Evolutionary conservation across 2,329 filamentous ascomycete genomes (phyloP).

Genomic region (Colletotrichum spaethianum): DNA sequence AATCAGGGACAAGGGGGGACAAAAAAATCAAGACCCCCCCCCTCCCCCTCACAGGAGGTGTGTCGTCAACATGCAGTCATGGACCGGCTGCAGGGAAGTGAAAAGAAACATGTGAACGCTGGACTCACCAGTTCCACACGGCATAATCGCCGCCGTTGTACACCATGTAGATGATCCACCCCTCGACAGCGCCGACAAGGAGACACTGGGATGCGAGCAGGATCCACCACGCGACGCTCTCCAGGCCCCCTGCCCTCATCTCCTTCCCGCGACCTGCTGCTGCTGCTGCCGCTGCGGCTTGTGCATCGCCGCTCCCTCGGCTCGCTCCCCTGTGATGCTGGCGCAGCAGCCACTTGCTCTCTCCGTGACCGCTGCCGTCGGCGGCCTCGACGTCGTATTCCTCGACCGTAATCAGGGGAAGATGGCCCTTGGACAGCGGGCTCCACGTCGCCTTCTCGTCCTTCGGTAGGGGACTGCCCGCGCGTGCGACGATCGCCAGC

Average conservation of each 20-base stretch:
- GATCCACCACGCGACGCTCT: conserved; percentile 45
- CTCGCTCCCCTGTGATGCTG: neutral
- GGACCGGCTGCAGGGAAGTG: too few relatives aligned
- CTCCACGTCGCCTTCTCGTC: conserved; percentile 29
- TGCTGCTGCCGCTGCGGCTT: neutral
- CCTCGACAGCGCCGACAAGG: conserved; percentile 46
- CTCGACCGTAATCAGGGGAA: conserved; percentile 20
- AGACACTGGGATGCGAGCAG: conserved; percentile 48
- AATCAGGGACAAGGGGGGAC: too few relatives aligned
- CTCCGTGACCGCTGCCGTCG: neutral
- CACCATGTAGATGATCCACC: conserved; percentile 47
- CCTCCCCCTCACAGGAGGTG: neutral
- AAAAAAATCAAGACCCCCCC: neutral
- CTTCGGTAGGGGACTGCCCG: neutral
- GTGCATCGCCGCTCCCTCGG: neutral
- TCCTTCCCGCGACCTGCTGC: conserved; percentile 15
- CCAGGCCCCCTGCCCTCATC: conserved; percentile 34
- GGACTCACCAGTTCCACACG: conserved; percentile 46
- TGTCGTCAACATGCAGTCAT: neutral
- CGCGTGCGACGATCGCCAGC: conserved; percentile 18
- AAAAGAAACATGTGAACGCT: neutral
- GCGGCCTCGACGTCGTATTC: conserved; percentile 28
- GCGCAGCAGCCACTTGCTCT: neutral
- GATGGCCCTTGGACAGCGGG: neutral
- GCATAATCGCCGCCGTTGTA: conserved; percentile 43